These are phyloP conservation scores for Pythium monospermum DNA, from an alignment of 352 stramenopile species.

Conservation along the genomic window DNA sequence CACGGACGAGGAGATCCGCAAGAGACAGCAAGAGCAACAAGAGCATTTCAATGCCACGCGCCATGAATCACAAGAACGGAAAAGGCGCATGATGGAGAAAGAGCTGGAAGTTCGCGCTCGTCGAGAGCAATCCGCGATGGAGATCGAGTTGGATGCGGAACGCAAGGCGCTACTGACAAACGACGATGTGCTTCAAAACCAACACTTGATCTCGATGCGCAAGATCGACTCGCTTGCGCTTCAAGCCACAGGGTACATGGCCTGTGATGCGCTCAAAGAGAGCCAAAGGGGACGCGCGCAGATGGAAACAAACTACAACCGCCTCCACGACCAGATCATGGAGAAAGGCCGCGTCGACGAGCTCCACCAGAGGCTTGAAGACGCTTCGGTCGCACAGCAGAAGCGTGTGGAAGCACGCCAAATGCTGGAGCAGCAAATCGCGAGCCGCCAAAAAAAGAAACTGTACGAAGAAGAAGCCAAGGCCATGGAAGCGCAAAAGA, in stretches of 20 bases:
- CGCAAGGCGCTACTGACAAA: slow-evolving; percentile 55
- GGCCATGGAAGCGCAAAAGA: slow-evolving; percentile 70
- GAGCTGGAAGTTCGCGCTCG: slow-evolving; percentile 56
- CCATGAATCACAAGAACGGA: slow-evolving; percentile 60
- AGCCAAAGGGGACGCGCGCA: slow-evolving; percentile 38
- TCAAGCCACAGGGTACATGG: slow-evolving; percentile 52
- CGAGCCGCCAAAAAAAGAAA: slow-evolving; percentile 52
- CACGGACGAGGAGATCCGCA: slow-evolving; percentile 37
- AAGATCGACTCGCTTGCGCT: slow-evolving; percentile 65
- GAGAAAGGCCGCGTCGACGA: slow-evolving; percentile 56
- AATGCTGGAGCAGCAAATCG: slow-evolving; percentile 71
- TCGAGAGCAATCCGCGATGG: slow-evolving; percentile 63
- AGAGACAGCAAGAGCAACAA: slow-evolving; percentile 38
- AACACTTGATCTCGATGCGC: slow-evolving; percentile 56
- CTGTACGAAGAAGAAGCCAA: slow-evolving; percentile 79
- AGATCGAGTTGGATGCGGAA: slow-evolving; percentile 67
- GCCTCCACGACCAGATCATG: slow-evolving; percentile 72
- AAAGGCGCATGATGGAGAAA: slow-evolving; percentile 75
- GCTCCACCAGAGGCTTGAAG: slow-evolving; percentile 41
- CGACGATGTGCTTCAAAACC: slow-evolving; percentile 54
- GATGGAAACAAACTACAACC: slow-evolving; percentile 52
- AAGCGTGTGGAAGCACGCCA: slow-evolving; percentile 58
- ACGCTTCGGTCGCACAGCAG: slow-evolving; percentile 29
- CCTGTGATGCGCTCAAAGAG: slow-evolving; percentile 51
- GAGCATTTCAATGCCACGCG: slow-evolving; percentile 35